Evolutionary conservation across 345 rosid genomes (phyloP).

Genomic region (Bruguiera parviflora): DNA sequence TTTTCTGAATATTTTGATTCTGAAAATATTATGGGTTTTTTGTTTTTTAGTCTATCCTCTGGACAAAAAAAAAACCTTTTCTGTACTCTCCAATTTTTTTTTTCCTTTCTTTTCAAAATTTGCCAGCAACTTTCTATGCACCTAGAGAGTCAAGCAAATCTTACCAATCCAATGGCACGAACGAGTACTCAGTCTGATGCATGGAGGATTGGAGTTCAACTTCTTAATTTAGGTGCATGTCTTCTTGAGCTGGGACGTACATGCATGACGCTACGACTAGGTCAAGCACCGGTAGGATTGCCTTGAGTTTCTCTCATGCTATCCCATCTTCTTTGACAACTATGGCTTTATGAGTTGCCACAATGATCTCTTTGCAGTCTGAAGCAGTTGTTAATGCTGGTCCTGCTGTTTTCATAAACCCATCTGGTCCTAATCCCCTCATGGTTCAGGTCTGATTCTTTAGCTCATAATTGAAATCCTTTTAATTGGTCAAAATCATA

Average conservation of each 20-base stretch:
- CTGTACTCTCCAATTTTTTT: background rate
- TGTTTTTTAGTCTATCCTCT: background rate
- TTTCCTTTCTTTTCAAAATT: background rate
- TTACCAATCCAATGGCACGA: slow-evolving; percentile 41
- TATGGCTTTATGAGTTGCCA: slow-evolving; percentile 7
- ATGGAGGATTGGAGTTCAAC: slow-evolving; percentile 46
- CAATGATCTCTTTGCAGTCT: slow-evolving; percentile 43
- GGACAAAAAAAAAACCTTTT: slow-evolving; percentile 4
- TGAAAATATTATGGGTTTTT: background rate
- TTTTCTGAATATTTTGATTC: background rate
- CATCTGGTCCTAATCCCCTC: slow-evolving; percentile 70
- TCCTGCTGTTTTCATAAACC: slow-evolving; percentile 67
- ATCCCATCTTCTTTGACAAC: background rate
- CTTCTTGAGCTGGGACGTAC: slow-evolving; percentile 81
- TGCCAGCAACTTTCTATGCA: slow-evolving; percentile 55
- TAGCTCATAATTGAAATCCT: background rate
- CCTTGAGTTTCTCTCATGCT: slow-evolving; percentile 1
- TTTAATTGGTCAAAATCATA: background rate
- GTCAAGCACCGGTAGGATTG: slow-evolving; percentile 59
- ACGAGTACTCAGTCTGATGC: slow-evolving; percentile 38
- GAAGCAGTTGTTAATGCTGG: slow-evolving; percentile 80
- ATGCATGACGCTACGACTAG: slow-evolving; percentile 65
- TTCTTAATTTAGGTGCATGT: slow-evolving; percentile 63
- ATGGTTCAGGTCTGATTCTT: slow-evolving; percentile 65
- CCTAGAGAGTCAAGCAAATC: slow-evolving; percentile 49